Percentiles rank a stretch among this genome's conserved stretches.
These are phyloP conservation scores for Nicotiana undulata DNA, from an alignment of 257 asterid genomes.

Conservation along the genomic window DNA sequence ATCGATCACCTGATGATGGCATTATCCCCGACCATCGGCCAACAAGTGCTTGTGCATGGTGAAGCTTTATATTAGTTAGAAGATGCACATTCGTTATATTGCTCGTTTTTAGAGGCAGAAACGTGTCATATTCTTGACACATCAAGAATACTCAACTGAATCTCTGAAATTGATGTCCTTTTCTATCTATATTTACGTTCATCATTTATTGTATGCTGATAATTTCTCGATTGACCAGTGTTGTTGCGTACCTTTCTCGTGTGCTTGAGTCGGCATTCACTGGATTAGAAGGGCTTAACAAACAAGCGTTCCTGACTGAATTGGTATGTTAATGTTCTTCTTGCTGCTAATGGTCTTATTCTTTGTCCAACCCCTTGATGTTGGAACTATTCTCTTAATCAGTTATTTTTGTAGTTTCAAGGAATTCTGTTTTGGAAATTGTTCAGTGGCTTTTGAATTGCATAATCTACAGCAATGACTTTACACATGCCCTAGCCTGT, in stretches of 20 bases:
- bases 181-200: neutral
- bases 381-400: neutral
- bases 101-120: neutral
- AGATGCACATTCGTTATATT: neutral
- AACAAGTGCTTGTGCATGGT: slow-evolving; percentile 73
- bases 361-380: neutral
- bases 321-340: slow-evolving; percentile 47
- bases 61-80: neutral
- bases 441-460: neutral
- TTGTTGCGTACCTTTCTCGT: slow-evolving; percentile 89
- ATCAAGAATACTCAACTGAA: neutral
- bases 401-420: neutral
- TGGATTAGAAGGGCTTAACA: slow-evolving; percentile 92
- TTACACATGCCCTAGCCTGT: neutral
- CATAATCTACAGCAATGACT: neutral
- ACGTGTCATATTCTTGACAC: neutral
- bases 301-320: slow-evolving; percentile 90
- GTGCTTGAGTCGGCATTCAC: slow-evolving; percentile 97
- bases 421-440: neutral
- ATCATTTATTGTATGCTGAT: neutral
- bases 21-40: slow-evolving; percentile 92
- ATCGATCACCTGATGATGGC: slow-evolving; percentile 89
- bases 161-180: neutral
- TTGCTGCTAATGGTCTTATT: neutral
- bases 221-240: slow-evolving; percentile 37